Evolutionary conservation across 208 protist species (phyloP).

Genomic region (Trypanosoma mega): DNA sequence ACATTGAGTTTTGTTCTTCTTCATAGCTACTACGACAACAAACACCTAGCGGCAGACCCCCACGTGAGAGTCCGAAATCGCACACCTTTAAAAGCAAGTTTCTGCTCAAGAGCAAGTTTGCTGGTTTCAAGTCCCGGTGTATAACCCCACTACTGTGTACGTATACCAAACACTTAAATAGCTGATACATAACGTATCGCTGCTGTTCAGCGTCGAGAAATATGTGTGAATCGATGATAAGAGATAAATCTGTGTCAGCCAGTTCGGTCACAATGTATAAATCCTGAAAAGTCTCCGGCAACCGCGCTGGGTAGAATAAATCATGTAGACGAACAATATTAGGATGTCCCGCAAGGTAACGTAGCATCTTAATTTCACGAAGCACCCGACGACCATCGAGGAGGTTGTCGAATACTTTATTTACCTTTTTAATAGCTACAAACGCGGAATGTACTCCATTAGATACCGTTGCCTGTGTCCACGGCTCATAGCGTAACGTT

Average conservation of each 20-base stretch:
- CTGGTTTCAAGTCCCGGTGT: conserved; percentile 60
- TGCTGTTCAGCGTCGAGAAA: conserved; percentile 92
- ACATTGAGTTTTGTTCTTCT: too few relatives aligned
- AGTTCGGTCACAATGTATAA: conserved; percentile 75
- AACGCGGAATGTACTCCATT: conserved; percentile 34
- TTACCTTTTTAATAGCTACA: conserved; percentile 97
- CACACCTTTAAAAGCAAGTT: too few relatives aligned
- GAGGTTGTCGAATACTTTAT: conserved; percentile 88
- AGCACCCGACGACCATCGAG: conserved; percentile 94
- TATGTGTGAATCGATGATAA: conserved; percentile 89
- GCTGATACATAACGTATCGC: conserved; percentile 96
- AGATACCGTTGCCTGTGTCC: conserved; percentile 21
- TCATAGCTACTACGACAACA: too few relatives aligned
- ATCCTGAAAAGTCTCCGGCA: conserved; percentile 84
- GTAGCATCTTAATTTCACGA: conserved; percentile 92
- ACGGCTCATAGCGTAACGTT: conserved; percentile 35
- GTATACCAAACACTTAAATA: conserved; percentile 81
- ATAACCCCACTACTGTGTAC: conserved; percentile 84
- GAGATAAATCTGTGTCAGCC: conserved; percentile 95
- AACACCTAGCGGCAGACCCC: too few relatives aligned
- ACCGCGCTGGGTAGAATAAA: conserved; percentile 88
- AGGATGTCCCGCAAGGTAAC: conserved; percentile 84
- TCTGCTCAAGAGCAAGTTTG: conserved; percentile 50
- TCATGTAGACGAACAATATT: conserved; percentile 92
- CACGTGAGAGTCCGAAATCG: too few relatives aligned